Base-by-base conservation (phyloP, 768 basidiomycete species). In the Bullera alba region DNA sequence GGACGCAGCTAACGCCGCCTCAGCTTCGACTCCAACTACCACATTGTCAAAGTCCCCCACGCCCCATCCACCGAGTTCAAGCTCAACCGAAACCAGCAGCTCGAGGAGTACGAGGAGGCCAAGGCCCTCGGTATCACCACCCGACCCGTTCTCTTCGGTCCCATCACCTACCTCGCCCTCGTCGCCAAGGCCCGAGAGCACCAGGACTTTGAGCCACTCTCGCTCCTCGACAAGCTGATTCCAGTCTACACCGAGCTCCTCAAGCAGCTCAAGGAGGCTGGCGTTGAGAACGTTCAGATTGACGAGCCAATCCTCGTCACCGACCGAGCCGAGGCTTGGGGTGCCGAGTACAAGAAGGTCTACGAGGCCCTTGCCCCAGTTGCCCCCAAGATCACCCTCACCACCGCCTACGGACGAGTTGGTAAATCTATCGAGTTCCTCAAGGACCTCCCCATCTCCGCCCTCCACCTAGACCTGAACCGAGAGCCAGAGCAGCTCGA, bases 11-110 rank as follows among this genome's bases (percentile, higher is more conserved):
- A 42, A 14, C 28, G n/a, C 10, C 14, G 32, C 17, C 43, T 34
- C 56, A 92, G 89, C 90, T 93, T 91, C 73, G 90, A 95, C 76
- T 91, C 89, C 44, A 96, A 95, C 82, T 97, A 95, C 79, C 92
- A 97, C 79, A 92, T 84, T 70, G 91, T 97, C 74, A 95, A 97
- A 53, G 92, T 92, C 49, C 95, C 95, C 77, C 82, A 95, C 75
- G 87, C 87, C 7, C 85, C 87, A 46, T 77, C 80, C 65, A 86
- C 84, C 26, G 83, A 93, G 60, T 96, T 97, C 83, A 90, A 93
- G 77, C 79, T 99, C 72, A 81, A 85, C 77, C 84, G 83, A 77
- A 93, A 93, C 85, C 95, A 96, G 79, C 83, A 86, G 41, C 81
- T 97, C 54, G 83, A 84, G 65, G 89, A 95, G 73, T 97, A 81